Conservation (phyloP, 1,284 basidiomycete genomes). For the Ustilago esculenta region DNA sequence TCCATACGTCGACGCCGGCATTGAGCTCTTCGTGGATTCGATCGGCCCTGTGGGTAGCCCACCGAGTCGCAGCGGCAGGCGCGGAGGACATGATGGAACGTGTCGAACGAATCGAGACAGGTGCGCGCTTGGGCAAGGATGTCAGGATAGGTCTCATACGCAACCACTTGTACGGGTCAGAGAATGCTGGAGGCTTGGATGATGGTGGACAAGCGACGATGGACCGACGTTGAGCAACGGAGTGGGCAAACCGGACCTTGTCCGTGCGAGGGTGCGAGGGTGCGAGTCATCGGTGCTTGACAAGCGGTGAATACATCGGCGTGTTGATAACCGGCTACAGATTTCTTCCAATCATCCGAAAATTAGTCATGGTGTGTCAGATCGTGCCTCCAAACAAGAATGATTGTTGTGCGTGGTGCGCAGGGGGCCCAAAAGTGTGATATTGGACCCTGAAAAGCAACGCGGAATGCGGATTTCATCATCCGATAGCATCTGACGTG, state of each 20-base stretch:
- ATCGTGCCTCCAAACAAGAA: no score
- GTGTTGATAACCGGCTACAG: no score
- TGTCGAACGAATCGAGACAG: not conserved
- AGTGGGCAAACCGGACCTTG: no score
- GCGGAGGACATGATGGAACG: conserved; percentile 32
- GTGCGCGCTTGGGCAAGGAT: conserved; percentile 3
- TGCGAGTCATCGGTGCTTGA: no score
- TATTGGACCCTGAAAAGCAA: conserved; percentile 6
- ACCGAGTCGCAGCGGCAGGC: conserved; percentile 25
- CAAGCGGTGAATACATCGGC: no score
- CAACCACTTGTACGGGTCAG: not conserved
- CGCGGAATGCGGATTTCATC: conserved; percentile 23
- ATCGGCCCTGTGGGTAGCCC: conserved; percentile 31
- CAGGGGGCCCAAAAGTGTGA: no score
- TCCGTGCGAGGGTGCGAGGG: no score
- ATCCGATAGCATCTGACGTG: conserved; percentile 33
- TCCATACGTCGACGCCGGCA: conserved; percentile 63
- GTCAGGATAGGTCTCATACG: conserved; percentile 13
- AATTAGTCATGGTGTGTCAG: not conserved
- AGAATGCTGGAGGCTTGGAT: not conserved
- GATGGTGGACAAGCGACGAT: no score
- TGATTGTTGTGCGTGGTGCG: no score
- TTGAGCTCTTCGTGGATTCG: conserved; percentile 56
- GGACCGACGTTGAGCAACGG: no score
- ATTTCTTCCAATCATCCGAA: not conserved